A percentile compares a stretch with the other conserved stretches of the same genome.
phyloP scores from a whole-genome alignment of 495 filamentous ascomycete species.

The Hyaloscypha hepaticicola region DNA sequence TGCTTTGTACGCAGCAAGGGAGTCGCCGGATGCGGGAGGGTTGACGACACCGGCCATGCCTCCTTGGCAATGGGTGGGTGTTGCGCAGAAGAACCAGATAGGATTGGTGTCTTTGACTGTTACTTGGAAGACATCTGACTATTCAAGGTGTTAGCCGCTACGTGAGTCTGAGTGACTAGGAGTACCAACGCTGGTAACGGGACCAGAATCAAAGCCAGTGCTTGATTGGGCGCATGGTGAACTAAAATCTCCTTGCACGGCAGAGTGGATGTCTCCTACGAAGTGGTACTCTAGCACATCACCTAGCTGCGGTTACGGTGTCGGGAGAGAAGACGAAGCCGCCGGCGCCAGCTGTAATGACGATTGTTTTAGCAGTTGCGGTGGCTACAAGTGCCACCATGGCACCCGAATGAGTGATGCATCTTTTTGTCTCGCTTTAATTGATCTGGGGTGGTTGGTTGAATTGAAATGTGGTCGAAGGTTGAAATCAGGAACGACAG shows the following conservation, averaged over 20 bases:
- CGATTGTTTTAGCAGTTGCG: background rate
- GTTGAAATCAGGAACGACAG: background rate
- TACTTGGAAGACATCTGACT: slow-evolving; percentile 33
- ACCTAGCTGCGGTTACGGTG: slow-evolving; percentile 51
- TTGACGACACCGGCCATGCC: slow-evolving; percentile 52
- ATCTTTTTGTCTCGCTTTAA: background rate
- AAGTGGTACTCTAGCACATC: slow-evolving; percentile 66
- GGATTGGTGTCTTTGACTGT: slow-evolving; percentile 41
- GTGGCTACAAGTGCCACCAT: background rate
- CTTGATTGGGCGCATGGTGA: slow-evolving; percentile 58
- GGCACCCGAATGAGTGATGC: background rate
- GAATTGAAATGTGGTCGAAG: background rate
- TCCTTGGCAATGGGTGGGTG: slow-evolving; percentile 39
- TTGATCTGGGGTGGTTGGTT: background rate
- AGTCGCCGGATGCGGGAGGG: slow-evolving; percentile 11
- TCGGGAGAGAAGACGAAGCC: slow-evolving; percentile 53
- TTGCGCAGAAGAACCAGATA: slow-evolving; percentile 49
- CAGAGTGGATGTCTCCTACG: slow-evolving; percentile 59
- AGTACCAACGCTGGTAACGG: slow-evolving; percentile 28
- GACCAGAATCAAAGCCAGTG: slow-evolving; percentile 35
- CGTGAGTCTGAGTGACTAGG: background rate
- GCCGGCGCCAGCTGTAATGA: background rate
- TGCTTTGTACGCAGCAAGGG: background rate
- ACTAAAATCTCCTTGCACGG: slow-evolving; percentile 63
- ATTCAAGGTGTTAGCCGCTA: background rate